phyloP scores from a whole-genome alignment of 176 grass and related monocot genomes.

The Urochloa ruziziensis region DNA sequence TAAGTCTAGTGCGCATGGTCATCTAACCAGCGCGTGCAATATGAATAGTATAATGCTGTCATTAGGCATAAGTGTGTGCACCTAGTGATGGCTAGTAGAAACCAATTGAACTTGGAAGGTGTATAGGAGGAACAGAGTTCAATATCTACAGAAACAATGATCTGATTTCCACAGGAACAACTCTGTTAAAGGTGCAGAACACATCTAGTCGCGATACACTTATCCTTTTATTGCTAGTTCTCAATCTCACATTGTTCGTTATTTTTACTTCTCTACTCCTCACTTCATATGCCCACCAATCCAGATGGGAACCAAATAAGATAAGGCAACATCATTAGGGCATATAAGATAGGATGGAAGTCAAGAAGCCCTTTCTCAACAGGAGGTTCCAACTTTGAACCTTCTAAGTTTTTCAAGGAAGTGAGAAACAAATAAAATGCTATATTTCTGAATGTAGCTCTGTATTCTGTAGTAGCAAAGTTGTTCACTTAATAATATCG shows the following conservation, averaged over 20 bases:
- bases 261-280: not conserved
- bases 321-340: not conserved
- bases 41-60: not conserved
- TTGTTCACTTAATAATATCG: not conserved
- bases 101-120: not conserved
- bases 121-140: not conserved
- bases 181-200: not conserved
- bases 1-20: not conserved
- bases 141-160: not conserved
- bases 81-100: not conserved
- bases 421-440: not conserved
- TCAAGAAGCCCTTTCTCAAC: not conserved
- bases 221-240: not conserved
- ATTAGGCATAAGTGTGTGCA: not conserved
- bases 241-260: not conserved
- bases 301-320: not conserved
- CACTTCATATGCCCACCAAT: not conserved
- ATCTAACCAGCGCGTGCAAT: not conserved
- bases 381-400: not conserved
- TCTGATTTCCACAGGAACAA: conserved; percentile 1
- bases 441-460: not conserved
- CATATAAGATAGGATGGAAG: not conserved
- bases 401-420: not conserved
- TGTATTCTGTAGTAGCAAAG: not conserved
- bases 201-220: not conserved